Evolutionary conservation across 1,284 basidiomycete genomes (phyloP).

Genomic region (Anthracocystis walkeri): DNA sequence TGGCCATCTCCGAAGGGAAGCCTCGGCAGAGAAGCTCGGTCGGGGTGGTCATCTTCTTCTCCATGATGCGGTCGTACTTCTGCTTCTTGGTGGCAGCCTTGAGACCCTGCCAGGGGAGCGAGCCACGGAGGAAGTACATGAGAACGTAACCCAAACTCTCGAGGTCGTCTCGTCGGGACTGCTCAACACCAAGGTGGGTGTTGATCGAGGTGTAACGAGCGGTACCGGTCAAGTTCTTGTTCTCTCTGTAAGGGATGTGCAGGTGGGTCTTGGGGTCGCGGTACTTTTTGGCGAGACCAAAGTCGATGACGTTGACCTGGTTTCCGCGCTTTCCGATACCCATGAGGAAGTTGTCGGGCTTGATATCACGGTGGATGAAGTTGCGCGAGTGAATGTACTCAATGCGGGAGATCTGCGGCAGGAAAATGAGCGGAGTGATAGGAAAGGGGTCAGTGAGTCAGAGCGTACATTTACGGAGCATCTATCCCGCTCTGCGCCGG

Average conservation of each 20-base stretch:
- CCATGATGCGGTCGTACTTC: conserved; percentile 70
- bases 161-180: conserved; percentile 69
- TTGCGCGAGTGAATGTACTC: conserved; percentile 99
- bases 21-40: conserved; percentile 70
- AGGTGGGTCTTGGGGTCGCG: conserved; percentile 99
- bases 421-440: neutral
- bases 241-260: conserved; percentile 99
- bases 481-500: neutral
- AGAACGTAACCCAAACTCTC: conserved; percentile 69
- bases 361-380: conserved; percentile 99
- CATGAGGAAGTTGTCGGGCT: conserved; percentile 99
- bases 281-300: conserved; percentile 99
- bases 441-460: neutral
- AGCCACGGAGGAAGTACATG: conserved; percentile 70
- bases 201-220: conserved; percentile 99
- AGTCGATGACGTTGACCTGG: conserved; percentile 99
- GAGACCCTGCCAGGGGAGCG: conserved; percentile 69
- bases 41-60: conserved; percentile 71
- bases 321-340: conserved; percentile 99
- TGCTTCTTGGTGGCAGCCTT: conserved; percentile 70
- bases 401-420: conserved; percentile 88
- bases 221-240: conserved; percentile 99
- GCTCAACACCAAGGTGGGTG: conserved; percentile 89
- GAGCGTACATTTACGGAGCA: neutral
- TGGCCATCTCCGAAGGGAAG: conserved; percentile 70